Base-by-base conservation (phyloP, 2,329 filamentous ascomycete species). In the Xylariales sp. region DNA sequence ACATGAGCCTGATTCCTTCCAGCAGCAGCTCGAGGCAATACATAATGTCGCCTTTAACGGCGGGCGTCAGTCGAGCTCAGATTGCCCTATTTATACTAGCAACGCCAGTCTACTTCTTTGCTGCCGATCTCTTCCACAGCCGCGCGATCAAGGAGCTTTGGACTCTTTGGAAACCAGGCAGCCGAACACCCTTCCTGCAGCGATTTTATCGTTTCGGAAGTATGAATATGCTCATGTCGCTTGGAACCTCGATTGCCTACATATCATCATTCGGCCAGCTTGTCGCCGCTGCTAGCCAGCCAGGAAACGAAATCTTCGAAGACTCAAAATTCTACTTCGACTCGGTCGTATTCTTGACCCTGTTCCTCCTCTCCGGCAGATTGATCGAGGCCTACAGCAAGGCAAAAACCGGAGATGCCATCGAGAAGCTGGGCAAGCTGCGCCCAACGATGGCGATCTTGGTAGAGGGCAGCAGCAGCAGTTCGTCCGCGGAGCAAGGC, bases 161-260 rank as follows among this genome's bases (percentile, higher is more conserved):
- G 43, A 73, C 81, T 0, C 69, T 95, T 45, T 96, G 90, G 90
- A 75, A 84, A 16, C 79, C 68, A 3, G 77, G 80, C 19, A 95
- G 88, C 55, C 78, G 74, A 25, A 83, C 83, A 1, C 85, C 88
- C 0, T 57, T 94, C 4, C 51, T 86, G 13, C 76, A 83, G 49
- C 74, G 90, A 12, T 90, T 96, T 54, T 88, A 89, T 59, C 81
- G 85, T n/a, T 96, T 96, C 53, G 90, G 90, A 7, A 95, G 89
- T 66, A 96, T 96, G 90, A 95, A 95, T 56, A 84, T 94, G 67
- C 74, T 96, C 42, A 90, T 96, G 62, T 93, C 85, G 6, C 72
- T 95, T 3, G 90, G 89, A 5, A 95, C 90, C 0, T 84, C 80
- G 3, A 88, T 96, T 43, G 90, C 90, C 2, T 95, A 95, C 57